Conservation (phyloP, 805 yeast genomes). For the Lipomyces kockii region DNA sequence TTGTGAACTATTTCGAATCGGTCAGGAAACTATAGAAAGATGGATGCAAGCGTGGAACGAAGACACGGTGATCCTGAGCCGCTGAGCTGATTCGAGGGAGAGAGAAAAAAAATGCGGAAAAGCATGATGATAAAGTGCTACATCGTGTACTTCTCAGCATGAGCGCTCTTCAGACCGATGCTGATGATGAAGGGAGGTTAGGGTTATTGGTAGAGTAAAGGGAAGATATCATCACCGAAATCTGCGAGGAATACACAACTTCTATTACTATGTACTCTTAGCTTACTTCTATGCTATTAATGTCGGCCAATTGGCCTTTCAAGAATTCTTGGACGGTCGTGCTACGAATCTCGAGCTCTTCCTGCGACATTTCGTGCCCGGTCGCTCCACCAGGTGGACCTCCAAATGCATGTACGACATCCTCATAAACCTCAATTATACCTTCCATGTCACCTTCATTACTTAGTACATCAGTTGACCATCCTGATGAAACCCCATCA, state of each 20-base stretch:
- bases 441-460: constrained; percentile 21
- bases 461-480: constrained; percentile 35
- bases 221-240: not conserved
- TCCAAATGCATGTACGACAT: constrained; percentile 34
- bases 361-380: not conserved
- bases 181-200: not conserved
- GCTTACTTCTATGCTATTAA: constrained; percentile 26
- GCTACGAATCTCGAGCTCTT: constrained; percentile 17
- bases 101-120: constrained; percentile 29
- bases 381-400: constrained; percentile 2
- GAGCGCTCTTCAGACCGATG: not conserved
- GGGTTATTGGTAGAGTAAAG: not conserved
- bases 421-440: constrained; percentile 35
- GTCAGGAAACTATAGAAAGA: constrained; percentile 15
- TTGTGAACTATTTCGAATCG: constrained; percentile 37
- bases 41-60: constrained; percentile 14
- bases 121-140: constrained; percentile 15
- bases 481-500: constrained; percentile 34
- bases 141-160: not conserved
- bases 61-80: constrained; percentile 29
- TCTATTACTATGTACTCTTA: not conserved
- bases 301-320: constrained; percentile 20
- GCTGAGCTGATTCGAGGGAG: constrained; percentile 28
- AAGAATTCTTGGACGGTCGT: constrained; percentile 26
- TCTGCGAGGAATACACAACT: too few relatives aligned